Base-by-base conservation (phyloP, 2,329 filamentous ascomycete species). In the Ramularia collo-cygni region DNA sequence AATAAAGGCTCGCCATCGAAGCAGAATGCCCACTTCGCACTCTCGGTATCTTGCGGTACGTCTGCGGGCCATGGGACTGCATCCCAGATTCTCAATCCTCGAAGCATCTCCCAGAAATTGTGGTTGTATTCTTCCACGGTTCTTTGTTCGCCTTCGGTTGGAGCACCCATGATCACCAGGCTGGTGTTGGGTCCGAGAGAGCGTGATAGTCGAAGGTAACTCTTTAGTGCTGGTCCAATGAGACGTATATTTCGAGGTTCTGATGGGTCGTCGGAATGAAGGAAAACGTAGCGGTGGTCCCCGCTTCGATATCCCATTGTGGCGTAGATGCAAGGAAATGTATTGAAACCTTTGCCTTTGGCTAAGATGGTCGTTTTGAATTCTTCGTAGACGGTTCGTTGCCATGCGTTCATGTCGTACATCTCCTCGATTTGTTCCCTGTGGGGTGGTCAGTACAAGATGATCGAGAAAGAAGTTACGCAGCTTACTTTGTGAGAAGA, bases 351-450 rank as follows among this genome's bases (percentile, higher is more conserved):
- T 13, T 29, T 43, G 4, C 39, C 47, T 19, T 50, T 50, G 8
- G 47, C 47, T 10, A 50, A 40, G 10, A 50, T 47, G n/a, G 47
- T 47, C 10, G 44, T 43, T 30, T 45, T 47, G 47, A 50, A 50
- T 13, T 50, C 47, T 29, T 50, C 47, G 8, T 47, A 50, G 10
- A 42, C 47, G 26, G 45, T 16, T 14, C 47, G 38, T 27, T 50
- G 47, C 47, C 47, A 50, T 27, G 47, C 36, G 32, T 50, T 27
- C 44, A 47, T 47, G 28, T 47, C 44, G 17, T 31, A 50, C 9
- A 43, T 33, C 13, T 37, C 35, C 26, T 50, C 47, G 18, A 50
- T 30, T 24, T 45, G 42, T 26, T 50, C 47, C 33, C 28, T 30
- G 10, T 16, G 12, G n/a, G 9, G 8, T 30, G 10, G 7, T 30